phyloP scores from a whole-genome alignment of 768 basidiomycete species.

The Mycena indigotica region DNA sequence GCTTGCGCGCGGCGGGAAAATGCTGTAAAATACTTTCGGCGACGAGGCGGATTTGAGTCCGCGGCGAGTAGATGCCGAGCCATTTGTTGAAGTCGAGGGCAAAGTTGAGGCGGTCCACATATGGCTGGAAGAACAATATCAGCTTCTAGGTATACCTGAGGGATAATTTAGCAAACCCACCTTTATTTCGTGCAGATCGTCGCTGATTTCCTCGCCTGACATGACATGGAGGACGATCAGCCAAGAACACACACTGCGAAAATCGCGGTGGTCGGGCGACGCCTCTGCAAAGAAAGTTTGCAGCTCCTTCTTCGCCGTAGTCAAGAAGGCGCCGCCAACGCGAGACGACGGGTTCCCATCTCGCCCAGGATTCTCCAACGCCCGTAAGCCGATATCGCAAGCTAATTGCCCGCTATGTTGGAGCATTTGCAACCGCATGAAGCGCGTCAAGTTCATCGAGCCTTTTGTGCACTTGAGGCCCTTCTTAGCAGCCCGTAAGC shows the following conservation, averaged over 20 bases:
- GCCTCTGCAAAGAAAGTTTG: conserved; percentile 39
- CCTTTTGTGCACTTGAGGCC: conserved; percentile 39
- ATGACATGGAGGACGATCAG: conserved; percentile 38
- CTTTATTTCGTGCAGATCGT: conserved; percentile 39
- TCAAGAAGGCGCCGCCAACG: conserved; percentile 42
- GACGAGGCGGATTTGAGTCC: background rate
- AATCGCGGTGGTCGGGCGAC: conserved; percentile 44
- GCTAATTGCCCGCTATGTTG: conserved; percentile 44
- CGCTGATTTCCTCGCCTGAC: conserved; percentile 39
- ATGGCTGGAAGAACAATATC: background rate
- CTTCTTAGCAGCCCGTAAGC: conserved; percentile 46
- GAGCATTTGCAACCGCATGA: conserved; percentile 38
- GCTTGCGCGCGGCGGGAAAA: background rate
- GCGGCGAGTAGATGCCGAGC: background rate
- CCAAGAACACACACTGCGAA: conserved; percentile 42
- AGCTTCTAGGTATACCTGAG: background rate
- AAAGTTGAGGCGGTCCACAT: background rate
- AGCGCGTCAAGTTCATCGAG: conserved; percentile 32
- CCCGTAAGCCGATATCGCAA: conserved; percentile 31
- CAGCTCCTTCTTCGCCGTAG: conserved; percentile 45
- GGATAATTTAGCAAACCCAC: conserved; percentile 26
- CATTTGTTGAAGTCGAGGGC: background rate
- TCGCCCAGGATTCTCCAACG: background rate
- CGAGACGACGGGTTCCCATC: conserved; percentile 19
- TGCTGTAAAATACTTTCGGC: background rate